Percentiles rank a stretch among this genome's conserved stretches.
Evolutionary conservation across 2,329 filamentous ascomycete species (phyloP).

Genomic region (Pestalotiopsis sp.): DNA sequence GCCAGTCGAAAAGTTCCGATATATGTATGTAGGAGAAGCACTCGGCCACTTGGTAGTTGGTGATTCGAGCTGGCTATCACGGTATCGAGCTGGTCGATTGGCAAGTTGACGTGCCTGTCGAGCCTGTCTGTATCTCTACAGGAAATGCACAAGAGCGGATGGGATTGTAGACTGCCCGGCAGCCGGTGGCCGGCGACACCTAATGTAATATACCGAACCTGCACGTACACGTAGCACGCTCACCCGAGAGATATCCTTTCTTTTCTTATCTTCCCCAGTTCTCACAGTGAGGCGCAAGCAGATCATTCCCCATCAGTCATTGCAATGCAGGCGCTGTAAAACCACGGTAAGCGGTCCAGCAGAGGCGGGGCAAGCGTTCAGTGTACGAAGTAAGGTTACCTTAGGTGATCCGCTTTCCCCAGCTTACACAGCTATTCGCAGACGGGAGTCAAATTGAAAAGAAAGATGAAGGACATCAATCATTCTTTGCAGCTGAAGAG

Average conservation of each 20-base stretch:
- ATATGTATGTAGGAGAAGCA: not conserved
- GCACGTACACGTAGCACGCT: conserved; percentile 9
- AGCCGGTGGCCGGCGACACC: not conserved
- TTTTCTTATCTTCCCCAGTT: not conserved
- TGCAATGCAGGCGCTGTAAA: too few relatives aligned
- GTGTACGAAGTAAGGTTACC: too few relatives aligned
- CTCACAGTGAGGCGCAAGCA: not conserved
- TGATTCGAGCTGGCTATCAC: not conserved
- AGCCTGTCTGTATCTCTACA: not conserved
- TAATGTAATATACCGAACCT: not conserved
- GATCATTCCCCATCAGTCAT: not conserved
- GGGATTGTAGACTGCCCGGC: not conserved
- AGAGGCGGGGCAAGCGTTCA: too few relatives aligned
- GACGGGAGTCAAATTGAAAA: not conserved
- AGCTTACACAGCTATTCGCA: not conserved
- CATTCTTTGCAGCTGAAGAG: not conserved
- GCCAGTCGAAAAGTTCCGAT: not conserved
- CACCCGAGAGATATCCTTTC: not conserved
- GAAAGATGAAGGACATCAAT: not conserved
- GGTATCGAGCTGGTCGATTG: too few relatives aligned
- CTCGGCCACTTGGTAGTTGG: not conserved
- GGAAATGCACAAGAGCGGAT: not conserved
- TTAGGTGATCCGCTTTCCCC: not conserved
- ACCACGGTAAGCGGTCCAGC: too few relatives aligned
- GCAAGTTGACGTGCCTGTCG: too few relatives aligned